Base-by-base conservation (phyloP, 176 grass and related monocot genomes). In the Aegilops longissima region DNA sequence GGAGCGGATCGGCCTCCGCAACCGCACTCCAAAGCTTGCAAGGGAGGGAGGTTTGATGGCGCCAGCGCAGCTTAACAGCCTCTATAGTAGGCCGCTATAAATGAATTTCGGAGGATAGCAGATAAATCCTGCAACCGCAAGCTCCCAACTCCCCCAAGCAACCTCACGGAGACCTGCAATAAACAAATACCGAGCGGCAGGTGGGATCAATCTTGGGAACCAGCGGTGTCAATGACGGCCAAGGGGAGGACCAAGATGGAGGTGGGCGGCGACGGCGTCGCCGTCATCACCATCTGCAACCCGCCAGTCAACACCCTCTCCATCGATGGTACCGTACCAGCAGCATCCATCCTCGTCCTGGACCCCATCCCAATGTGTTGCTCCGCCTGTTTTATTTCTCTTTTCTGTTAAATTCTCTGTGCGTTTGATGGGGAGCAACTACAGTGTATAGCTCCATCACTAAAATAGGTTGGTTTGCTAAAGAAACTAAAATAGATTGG, bases 251-350 rank as follows among this genome's bases (percentile, higher is more conserved):
- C 96, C 12, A 87, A 90, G 83, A 86, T 98, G 81, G 90, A 96
- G 79, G 92, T 96, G 17, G 96, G 93, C 30, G 87, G 82, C 14
- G 96, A 98, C 34, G 93, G 93, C 47, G 93, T 98, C 20, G 96
- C 93, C 21, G 79, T 98, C 83, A 96, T 98, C 84, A 94, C 93
- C 82, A 94, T 98, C 88, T 62, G 80, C 67, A 94, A 98, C 38
- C 96, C 93, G 29, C 93, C 96, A 29, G 90, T 98, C 25, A 98
- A 98, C 80, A 92, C 90, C 9, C 94, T 98, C 51, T 91, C 90
- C 29, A 16, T 92, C 56, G 94, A 96, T n/a, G 93, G 93, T 91
- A 71, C 25, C 17, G 92, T 90, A 66, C 25, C 17, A 11, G 3
- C 54, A 59, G 2, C 54, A 59, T 21, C 20, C 20, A 20, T 61